Percentiles rank a stretch among this genome's conserved stretches.
These are phyloP conservation scores for Rhizoclosmatium sp. DNA, from an alignment of 192 early-diverging fungal species.

Conservation along the genomic window DNA sequence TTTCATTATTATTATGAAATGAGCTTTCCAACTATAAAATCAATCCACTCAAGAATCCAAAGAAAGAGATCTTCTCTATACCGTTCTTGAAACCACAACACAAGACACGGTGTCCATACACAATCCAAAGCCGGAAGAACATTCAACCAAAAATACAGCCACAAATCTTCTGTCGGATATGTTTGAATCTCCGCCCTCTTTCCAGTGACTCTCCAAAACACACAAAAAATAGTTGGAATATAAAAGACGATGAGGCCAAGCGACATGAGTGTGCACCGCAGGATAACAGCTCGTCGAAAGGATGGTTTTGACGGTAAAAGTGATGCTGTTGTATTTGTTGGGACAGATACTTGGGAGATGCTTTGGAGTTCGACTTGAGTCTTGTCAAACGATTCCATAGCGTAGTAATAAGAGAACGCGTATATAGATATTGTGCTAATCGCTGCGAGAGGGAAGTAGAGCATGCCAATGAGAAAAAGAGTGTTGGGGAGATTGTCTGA, in stretches of 20 bases:
- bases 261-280: constrained; percentile 26
- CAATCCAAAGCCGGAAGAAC: constrained; percentile 23
- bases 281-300: not conserved
- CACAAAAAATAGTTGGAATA: not conserved
- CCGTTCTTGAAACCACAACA: constrained; percentile 18
- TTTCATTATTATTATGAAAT: too few species aligned
- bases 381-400: not conserved
- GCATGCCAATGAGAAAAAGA: constrained; percentile 1
- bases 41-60: too few species aligned
- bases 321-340: not conserved
- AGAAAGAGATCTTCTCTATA: not conserved
- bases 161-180: not conserved
- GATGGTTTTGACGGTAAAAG: not conserved
- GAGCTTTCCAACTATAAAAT: too few species aligned
- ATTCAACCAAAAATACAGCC: not conserved
- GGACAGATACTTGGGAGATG: not conserved
- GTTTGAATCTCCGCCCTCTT: not conserved
- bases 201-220: not conserved
- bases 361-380: not conserved
- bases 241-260: constrained; percentile 28
- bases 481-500: not conserved
- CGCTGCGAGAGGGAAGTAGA: not conserved
- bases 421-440: not conserved
- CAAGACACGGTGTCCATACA: constrained; percentile 23
- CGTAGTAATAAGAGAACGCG: not conserved